phyloP scores from a whole-genome alignment of 306 rosid species.

The Benincasa hispida region DNA sequence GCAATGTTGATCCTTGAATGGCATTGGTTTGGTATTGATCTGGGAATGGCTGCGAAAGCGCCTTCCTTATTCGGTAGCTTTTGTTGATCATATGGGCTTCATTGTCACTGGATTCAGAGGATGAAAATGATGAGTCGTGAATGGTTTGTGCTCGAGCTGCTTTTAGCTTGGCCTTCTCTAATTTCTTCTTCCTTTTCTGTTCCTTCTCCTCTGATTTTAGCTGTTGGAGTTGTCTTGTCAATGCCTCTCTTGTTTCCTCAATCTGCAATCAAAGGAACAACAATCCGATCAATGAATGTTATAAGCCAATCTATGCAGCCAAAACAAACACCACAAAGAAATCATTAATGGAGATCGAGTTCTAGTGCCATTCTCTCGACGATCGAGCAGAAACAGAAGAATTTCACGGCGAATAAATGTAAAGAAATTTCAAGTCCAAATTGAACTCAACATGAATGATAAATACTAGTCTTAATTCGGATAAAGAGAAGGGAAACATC shows the following conservation, averaged over 20 bases:
- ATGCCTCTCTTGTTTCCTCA: conserved; percentile 42
- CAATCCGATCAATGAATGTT: neutral
- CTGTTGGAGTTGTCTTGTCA: conserved; percentile 38
- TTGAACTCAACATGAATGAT: neutral
- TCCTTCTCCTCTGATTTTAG: conserved; percentile 46
- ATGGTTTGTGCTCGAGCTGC: conserved; percentile 24
- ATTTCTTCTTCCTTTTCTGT: conserved; percentile 39
- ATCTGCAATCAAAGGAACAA: neutral
- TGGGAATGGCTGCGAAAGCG: conserved; percentile 12
- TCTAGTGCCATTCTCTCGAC: neutral
- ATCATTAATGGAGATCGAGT: neutral
- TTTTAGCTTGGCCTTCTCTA: conserved; percentile 42
- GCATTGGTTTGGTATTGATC: conserved; percentile 4
- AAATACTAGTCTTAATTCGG: neutral
- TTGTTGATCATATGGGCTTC: conserved; percentile 37
- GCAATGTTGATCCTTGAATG: conserved; percentile 1
- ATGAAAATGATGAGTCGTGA: conserved; percentile 39
- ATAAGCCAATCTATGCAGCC: neutral
- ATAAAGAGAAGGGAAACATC: neutral
- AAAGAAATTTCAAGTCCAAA: neutral
- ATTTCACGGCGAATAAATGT: neutral
- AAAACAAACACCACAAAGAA: neutral
- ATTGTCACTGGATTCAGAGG: conserved; percentile 61
- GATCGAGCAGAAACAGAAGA: neutral
- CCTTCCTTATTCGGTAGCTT: conserved; percentile 17